Base-by-base conservation (phyloP, 148 eudicot species). In the Silene latifolia region DNA sequence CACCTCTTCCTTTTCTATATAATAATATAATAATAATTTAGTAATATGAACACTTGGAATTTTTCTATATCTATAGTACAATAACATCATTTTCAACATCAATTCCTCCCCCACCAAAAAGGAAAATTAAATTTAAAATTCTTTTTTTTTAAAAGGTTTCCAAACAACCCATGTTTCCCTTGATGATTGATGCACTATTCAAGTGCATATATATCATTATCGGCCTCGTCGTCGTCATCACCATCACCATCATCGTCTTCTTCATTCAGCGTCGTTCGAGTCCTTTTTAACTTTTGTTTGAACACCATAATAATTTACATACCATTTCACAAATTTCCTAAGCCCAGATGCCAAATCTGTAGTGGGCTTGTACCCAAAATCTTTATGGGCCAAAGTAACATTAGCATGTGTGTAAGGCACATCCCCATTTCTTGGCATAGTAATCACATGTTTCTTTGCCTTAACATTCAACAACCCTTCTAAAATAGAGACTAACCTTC, bases 381-480 rank as follows among this genome's bases (percentile, higher is more conserved):
- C 98, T 15, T 54, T 81, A 7, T 73, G 73, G 20, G 98, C 98
- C 76, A 82, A 84, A 78, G 90, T 93, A 63, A 93, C 97, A 72
- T 93, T 91, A 11, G 98, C 98, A 80, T 93, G 98, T 9, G 98
- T 93, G 79, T 60, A 93, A 0, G 97, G 97, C 35, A 93, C 98
- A 83, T 93, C 98, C 11, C 98, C 98, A 80, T 93, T 93, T 72
- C 95, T 74, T 0, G 98, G 98, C 98, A 93, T 93, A 60, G 81
- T 87, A 65, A 93, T 86, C 74, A 91, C 88, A 72, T 85, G 86
- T 79, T 88, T 88, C 80, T 91, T 91, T 0, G 95, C 95, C 84
- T 90, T 93, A 15, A 87, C 87, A 8, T 71, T 78, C 65, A 91
- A 67, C 59, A 88, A 71, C 17, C 84, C 81, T 76, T 93, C 97